phyloP scores from a whole-genome alignment of 2,329 filamentous ascomycete species.

The Aspergillus oerlinghausenensis region DNA sequence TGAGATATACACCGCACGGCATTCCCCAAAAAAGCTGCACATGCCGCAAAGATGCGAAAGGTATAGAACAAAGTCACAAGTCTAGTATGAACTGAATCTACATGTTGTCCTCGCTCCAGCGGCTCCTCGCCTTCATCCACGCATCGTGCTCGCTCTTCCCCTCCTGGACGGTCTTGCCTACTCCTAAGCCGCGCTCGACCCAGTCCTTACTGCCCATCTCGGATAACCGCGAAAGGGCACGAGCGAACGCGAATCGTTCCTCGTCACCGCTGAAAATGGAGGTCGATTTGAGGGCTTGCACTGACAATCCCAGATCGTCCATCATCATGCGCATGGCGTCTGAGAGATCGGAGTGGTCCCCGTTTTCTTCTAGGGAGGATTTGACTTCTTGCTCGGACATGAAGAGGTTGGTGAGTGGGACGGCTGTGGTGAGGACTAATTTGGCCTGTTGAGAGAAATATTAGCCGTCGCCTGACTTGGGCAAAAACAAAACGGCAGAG shows the following conservation, averaged over 20 bases:
- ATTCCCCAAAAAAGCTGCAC: not conserved
- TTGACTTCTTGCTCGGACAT: conserved; percentile 67
- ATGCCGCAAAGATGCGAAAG: not conserved
- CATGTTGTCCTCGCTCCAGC: conserved; percentile 49
- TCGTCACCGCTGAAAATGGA: conserved; percentile 91
- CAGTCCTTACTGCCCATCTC: conserved; percentile 96
- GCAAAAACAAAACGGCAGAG: not conserved
- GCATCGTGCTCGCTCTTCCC: conserved; percentile 44
- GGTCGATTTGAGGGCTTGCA: conserved; percentile 76
- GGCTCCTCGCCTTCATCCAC: conserved; percentile 46
- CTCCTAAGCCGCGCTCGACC: conserved; percentile 71
- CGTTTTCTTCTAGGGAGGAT: conserved; percentile 48
- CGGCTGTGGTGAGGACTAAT: conserved; percentile 84
- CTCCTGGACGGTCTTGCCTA: conserved; percentile 42
- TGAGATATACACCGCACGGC: not conserved
- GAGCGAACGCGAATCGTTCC: conserved; percentile 91
- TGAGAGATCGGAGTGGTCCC: conserved; percentile 52
- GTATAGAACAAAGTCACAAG: not conserved
- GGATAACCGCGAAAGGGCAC: conserved; percentile 74
- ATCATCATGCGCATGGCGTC: conserved; percentile 74
- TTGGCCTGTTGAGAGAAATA: conserved; percentile 62
- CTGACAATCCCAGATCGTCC: conserved; percentile 82
- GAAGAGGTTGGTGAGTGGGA: conserved; percentile 81
- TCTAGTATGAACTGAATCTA: conserved; percentile 13
- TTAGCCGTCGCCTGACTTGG: not conserved